Conservation (phyloP, 768 basidiomycete genomes). For the Rubroboletus satanas region DNA sequence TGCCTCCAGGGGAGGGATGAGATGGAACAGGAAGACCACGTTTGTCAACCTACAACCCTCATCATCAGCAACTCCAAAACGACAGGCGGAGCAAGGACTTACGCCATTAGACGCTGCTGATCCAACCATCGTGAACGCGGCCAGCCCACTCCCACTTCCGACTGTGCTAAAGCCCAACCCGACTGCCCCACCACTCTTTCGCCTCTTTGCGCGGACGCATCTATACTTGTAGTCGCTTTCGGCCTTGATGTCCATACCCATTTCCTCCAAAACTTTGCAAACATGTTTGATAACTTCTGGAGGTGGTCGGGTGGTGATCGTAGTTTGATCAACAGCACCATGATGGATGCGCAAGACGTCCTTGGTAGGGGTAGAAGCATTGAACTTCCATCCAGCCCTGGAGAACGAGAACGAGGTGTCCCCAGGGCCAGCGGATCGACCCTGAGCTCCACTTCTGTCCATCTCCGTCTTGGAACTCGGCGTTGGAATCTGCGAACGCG, state of each 20-base stretch:
- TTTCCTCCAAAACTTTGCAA: slow-evolving; percentile 69
- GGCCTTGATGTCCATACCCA: slow-evolving; percentile 86
- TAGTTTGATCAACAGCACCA: slow-evolving; percentile 88
- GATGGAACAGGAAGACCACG: slow-evolving; percentile 85
- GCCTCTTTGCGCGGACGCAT: slow-evolving; percentile 76
- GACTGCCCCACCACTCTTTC: slow-evolving; percentile 47
- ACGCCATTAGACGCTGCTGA: slow-evolving; percentile 86
- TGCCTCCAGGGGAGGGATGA: slow-evolving; percentile 66
- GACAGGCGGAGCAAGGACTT: slow-evolving; percentile 31
- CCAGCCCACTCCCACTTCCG: slow-evolving; percentile 45
- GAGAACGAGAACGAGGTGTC: slow-evolving; percentile 36
- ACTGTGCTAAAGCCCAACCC: slow-evolving; percentile 42
- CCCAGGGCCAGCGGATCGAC: slow-evolving; percentile 20
- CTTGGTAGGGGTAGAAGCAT: slow-evolving; percentile 32
- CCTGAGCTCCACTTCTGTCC: slow-evolving; percentile 18
- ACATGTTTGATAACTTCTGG: slow-evolving; percentile 88
- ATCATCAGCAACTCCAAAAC: slow-evolving; percentile 7
- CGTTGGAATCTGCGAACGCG: slow-evolving; percentile 29
- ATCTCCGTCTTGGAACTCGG: slow-evolving; percentile 25
- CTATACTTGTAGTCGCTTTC: slow-evolving; percentile 91
- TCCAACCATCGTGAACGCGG: slow-evolving; percentile 74
- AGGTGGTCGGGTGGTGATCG: slow-evolving; percentile 79
- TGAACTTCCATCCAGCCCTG: slow-evolving; percentile 36
- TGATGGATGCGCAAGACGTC: slow-evolving; percentile 77
- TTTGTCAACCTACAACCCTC: slow-evolving; percentile 66